A percentile compares a stretch with the other conserved stretches of the same genome.
phyloP scores from a whole-genome alignment of 306 rosid species.

The Lathyrus tuberosus region DNA sequence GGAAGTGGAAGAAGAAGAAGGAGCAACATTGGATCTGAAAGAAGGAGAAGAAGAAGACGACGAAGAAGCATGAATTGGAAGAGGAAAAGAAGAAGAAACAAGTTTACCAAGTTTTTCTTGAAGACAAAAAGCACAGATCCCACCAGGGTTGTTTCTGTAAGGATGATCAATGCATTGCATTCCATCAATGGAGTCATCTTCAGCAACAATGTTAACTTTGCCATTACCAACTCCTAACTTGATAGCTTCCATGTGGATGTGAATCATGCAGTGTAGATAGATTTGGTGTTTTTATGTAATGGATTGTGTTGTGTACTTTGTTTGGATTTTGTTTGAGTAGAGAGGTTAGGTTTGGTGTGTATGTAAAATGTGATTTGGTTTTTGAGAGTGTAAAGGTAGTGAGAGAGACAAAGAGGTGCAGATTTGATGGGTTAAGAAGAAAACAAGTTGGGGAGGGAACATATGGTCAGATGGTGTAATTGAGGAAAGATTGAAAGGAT shows the following conservation, averaged over 20 bases:
- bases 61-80: constrained; percentile 63
- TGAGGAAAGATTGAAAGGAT: constrained; percentile 33
- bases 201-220: constrained; percentile 49
- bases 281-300: no score
- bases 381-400: constrained; percentile 20
- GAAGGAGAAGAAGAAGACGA: constrained; percentile 81
- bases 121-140: constrained; percentile 93
- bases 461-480: constrained; percentile 43
- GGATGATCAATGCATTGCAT: constrained; percentile 93
- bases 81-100: constrained; percentile 78
- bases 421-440: constrained; percentile 4
- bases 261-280: constrained; percentile 27
- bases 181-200: constrained; percentile 77
- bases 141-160: constrained; percentile 80
- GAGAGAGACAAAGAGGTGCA: constrained; percentile 6
- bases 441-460: constrained; percentile 28
- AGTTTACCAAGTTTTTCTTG: constrained; percentile 96
- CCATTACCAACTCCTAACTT: constrained; percentile 54
- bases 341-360: neutral
- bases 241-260: constrained; percentile 49
- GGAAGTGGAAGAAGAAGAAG: constrained; percentile 30
- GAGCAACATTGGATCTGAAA: constrained; percentile 60
- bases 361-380: constrained; percentile 1
- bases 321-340: neutral
- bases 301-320: constrained; percentile 11